Evolutionary conservation across 352 stramenopile genomes (phyloP).

Genomic region (Phytophthora agathidicida): DNA sequence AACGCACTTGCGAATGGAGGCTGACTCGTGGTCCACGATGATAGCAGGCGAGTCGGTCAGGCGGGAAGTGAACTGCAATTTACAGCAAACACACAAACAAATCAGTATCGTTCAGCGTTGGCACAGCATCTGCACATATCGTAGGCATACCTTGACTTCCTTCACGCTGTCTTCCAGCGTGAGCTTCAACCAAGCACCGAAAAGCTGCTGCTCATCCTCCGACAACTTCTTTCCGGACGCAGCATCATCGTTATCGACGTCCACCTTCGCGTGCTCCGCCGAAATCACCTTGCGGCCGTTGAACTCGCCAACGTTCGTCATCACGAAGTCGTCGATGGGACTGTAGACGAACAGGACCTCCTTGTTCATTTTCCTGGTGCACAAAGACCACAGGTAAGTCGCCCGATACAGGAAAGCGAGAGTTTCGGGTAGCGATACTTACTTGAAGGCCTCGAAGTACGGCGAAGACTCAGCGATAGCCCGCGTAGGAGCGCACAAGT

Average conservation of each 20-base stretch:
- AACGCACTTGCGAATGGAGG: conserved; percentile 92
- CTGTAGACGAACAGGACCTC: conserved; percentile 99
- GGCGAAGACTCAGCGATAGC: conserved; percentile 96
- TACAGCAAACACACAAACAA: background rate
- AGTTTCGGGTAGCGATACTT: conserved; percentile 28
- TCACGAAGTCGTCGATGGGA: conserved; percentile 99
- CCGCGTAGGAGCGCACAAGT: conserved; percentile 95
- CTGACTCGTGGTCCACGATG: conserved; percentile 98
- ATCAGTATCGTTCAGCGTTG: background rate
- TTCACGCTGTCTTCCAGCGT: conserved; percentile 91
- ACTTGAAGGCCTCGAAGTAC: conserved; percentile 99
- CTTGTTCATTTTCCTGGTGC: conserved; percentile 84
- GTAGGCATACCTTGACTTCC: conserved; percentile 73
- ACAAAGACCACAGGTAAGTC: conserved; percentile 7
- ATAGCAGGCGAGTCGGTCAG: conserved; percentile 98
- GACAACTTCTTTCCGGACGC: conserved; percentile 65
- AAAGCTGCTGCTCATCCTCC: conserved; percentile 86
- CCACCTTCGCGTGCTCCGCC: conserved; percentile 96
- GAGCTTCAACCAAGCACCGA: conserved; percentile 94
- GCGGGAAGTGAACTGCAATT: conserved; percentile 79
- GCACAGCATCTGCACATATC: background rate
- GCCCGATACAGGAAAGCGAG: background rate
- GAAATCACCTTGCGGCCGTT: conserved; percentile 96
- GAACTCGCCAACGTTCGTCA: conserved; percentile 98
- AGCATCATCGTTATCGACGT: conserved; percentile 77